Evolutionary conservation across 2,329 filamentous ascomycete genomes (phyloP), one percentile per base, ranked within the genome.

Genomic region (Elsinoe arachidis): DNA sequence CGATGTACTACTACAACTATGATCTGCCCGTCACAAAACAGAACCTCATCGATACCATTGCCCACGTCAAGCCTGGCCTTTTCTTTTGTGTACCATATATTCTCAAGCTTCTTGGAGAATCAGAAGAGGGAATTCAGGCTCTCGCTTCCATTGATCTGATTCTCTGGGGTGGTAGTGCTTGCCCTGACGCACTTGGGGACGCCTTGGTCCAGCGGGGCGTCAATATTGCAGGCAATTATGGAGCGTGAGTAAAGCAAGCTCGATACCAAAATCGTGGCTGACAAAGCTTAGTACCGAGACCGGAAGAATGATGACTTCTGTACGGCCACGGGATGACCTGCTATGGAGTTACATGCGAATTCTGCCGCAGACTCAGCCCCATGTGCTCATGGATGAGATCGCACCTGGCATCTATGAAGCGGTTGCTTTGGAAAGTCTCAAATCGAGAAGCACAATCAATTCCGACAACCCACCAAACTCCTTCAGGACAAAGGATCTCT

Each of bases 61-160:
- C 59, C n/a, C 60, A 65, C 3, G 63, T 66, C 26, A 66, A 63
- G 56, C 68, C 65, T 75, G 62, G 85, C 55, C 76, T 79, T n/a
- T 78, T 86, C 33, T 78, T 84, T 58, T 77, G 74, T 2, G 84
- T 87, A 0, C 84, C 84, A 0, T 87, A 86, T 61, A 78, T 80
- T 0, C 67, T 87, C 15, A 86, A 86, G 63, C 69, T 87, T 0
- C 72, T 87, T 1, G 77, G 78, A 0, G 84, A 87, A 64, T 76
- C 76, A 0, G 70, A 78, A 0, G 74, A 78, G 15, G 84, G 83
- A 21, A 63, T 69, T 14, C 54, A 62, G 19, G 59, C 61, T 12
- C 59, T 71, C 12, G 64, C 65, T 3, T 60, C 57, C 17, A 59
- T 65, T 6, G 62, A 66, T 11, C 57, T 69, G 21, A 68, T 70